These are phyloP conservation scores for Fusarium dimerum DNA, from an alignment of 2,329 filamentous ascomycete genomes.

Conservation along the genomic window DNA sequence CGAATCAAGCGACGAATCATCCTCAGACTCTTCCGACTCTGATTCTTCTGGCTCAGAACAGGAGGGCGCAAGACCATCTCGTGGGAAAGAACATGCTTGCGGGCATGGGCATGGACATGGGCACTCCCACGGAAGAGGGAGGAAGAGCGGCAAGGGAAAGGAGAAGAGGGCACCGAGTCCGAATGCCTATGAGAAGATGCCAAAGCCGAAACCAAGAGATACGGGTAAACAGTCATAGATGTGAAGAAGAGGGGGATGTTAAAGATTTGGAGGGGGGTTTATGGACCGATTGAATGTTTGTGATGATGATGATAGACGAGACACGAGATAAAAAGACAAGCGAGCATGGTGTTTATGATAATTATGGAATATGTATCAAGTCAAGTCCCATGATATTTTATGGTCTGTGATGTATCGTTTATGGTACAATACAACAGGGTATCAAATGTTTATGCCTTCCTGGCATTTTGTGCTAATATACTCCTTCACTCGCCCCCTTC, in stretches of 20 bases:
- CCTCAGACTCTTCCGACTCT: conserved; percentile 60
- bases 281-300: background rate
- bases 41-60: conserved; percentile 34
- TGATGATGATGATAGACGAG: conserved; percentile 18
- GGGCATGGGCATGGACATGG: conserved; percentile 41
- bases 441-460: conserved; percentile 9
- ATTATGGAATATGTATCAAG: background rate
- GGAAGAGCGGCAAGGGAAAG: conserved; percentile 35
- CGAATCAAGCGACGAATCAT: conserved; percentile 75
- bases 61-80: conserved; percentile 25
- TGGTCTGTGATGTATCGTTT: background rate
- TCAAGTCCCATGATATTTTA: background rate
- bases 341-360: background rate
- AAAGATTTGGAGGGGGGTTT: background rate
- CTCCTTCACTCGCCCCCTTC: conserved; percentile 18
- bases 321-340: background rate
- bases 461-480: background rate
- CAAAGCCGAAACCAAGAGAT: conserved; percentile 45
- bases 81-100: conserved; percentile 44
- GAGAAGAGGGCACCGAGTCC: conserved; percentile 62
- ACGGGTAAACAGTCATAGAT: conserved; percentile 23
- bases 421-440: conserved; percentile 14
- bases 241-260: background rate
- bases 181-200: conserved; percentile 80
- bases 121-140: conserved; percentile 22